Conservation (phyloP, 192 early-diverging fungal genomes). For the Coemansia sp. region DNA sequence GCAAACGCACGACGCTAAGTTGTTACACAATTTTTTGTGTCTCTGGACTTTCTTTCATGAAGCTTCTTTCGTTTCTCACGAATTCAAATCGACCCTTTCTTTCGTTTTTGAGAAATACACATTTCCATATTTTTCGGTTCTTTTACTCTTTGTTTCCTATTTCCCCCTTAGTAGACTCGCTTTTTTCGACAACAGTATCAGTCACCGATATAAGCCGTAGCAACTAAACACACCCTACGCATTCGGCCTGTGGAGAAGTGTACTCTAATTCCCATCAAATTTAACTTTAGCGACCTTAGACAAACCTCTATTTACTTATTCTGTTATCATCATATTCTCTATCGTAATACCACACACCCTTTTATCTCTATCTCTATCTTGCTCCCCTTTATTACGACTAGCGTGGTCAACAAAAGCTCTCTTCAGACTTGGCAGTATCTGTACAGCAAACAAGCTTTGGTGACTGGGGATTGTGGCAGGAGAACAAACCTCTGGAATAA, state of each 20-base stretch:
- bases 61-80: background rate
- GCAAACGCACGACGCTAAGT: background rate
- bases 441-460: background rate
- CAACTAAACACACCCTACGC: background rate
- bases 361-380: no score
- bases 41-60: background rate
- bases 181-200: background rate
- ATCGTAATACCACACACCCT: conserved; percentile 1
- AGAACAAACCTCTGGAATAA: background rate
- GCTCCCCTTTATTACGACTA: background rate
- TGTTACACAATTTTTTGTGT: background rate
- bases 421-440: background rate
- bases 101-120: background rate
- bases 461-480: background rate
- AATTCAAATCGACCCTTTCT: background rate
- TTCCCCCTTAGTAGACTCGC: background rate
- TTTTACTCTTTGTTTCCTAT: no score
- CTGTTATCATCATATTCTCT: background rate
- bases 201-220: background rate
- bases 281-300: conserved; percentile 3
- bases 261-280: background rate
- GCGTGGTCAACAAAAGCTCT: background rate
- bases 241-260: background rate
- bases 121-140: background rate
- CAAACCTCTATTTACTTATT: background rate